These are phyloP conservation scores for Apiospora koreana DNA, from an alignment of 2,329 filamentous ascomycete species.

Conservation along the genomic window DNA sequence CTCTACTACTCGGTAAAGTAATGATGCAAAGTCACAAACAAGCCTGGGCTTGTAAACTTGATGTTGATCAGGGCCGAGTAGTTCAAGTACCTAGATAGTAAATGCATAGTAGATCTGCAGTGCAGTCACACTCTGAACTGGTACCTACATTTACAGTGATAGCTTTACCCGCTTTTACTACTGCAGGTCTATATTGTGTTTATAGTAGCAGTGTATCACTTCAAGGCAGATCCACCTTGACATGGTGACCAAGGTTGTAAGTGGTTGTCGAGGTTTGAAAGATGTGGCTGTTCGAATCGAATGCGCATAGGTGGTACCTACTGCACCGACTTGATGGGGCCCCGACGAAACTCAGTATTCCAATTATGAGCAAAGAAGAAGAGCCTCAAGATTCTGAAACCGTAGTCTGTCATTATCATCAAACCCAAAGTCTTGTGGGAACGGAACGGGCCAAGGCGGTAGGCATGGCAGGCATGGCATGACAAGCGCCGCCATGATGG, in stretches of 20 bases:
- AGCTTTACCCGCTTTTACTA: neutral
- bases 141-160: too few relatives aligned
- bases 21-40: neutral
- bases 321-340: neutral
- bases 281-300: neutral
- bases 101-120: neutral
- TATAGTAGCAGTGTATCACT: slow-evolving; percentile 5
- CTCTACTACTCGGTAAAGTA: neutral
- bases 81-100: too few relatives aligned
- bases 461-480: neutral
- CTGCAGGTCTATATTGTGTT: neutral
- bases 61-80: neutral
- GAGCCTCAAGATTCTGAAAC: slow-evolving; percentile 7
- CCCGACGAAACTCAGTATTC: neutral
- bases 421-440: neutral
- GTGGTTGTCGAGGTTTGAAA: neutral
- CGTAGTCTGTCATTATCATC: neutral
- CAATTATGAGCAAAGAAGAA: neutral
- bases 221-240: neutral
- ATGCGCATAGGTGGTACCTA: neutral
- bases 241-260: neutral
- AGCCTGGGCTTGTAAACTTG: neutral
- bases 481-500: slow-evolving; percentile 2
- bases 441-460: neutral
- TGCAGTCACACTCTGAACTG: neutral